Conservation (phyloP, 495 filamentous ascomycete species). For the Immersiella caudata region DNA sequence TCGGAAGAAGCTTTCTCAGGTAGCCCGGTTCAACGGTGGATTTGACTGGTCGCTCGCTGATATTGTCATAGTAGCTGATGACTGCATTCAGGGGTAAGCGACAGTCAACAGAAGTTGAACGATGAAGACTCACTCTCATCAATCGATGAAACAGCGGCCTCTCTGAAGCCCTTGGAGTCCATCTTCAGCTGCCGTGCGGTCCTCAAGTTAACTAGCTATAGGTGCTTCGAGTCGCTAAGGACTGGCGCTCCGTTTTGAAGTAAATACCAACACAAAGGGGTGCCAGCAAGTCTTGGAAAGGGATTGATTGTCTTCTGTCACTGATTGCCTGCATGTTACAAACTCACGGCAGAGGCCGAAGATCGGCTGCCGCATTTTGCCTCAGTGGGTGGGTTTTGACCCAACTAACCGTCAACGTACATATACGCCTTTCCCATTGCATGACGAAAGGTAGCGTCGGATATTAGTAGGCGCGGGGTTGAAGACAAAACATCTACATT, state of each 20-base stretch:
- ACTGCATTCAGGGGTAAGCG: constrained; percentile 55
- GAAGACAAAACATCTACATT: background rate
- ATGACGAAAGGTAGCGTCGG: background rate
- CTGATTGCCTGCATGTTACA: background rate
- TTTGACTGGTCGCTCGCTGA: constrained; percentile 71
- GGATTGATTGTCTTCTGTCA: background rate
- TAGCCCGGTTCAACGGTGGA: constrained; percentile 86
- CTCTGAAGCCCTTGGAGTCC: constrained; percentile 80
- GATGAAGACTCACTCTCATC: constrained; percentile 70
- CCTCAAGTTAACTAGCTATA: background rate
- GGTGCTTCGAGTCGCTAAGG: background rate
- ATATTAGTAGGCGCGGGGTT: background rate
- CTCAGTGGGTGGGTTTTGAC: background rate
- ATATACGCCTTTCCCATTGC: constrained; percentile 4
- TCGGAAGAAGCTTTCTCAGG: constrained; percentile 75
- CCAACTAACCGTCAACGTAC: constrained; percentile 1
- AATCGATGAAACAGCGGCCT: constrained; percentile 78
- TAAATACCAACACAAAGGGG: background rate
- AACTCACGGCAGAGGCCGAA: background rate
- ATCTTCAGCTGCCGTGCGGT: constrained; percentile 47
- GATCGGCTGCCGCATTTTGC: background rate
- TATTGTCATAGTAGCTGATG: constrained; percentile 76
- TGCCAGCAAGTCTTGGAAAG: background rate
- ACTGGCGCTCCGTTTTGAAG: background rate
- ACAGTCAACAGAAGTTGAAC: background rate